phyloP scores from a whole-genome alignment of 2,329 filamentous ascomycete genomes.

The Botrytis medusae region DNA sequence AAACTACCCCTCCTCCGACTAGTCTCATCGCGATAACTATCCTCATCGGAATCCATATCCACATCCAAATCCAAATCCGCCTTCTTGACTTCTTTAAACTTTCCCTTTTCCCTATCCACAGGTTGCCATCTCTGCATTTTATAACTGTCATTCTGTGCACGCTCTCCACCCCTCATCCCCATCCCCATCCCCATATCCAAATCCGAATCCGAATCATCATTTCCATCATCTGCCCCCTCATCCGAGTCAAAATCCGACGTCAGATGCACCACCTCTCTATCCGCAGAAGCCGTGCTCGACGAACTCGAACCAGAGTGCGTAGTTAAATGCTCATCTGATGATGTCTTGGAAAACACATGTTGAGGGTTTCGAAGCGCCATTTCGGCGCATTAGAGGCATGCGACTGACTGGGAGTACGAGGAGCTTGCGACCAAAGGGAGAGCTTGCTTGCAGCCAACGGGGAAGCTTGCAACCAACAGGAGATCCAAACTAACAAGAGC shows the following conservation, averaged over 20 bases:
- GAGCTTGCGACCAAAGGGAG: background rate
- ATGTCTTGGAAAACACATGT: background rate
- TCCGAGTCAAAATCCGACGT: conserved; percentile 36
- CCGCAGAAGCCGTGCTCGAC: background rate
- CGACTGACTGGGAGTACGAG: conserved; percentile 2
- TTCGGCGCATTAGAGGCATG: background rate
- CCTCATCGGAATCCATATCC: background rate
- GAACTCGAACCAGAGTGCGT: background rate
- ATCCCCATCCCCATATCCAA: conserved; percentile 22
- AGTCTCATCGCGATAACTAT: conserved; percentile 21
- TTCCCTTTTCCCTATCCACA: conserved; percentile 24
- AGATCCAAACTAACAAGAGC: too few relatives aligned
- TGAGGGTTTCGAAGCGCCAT: conserved; percentile 10
- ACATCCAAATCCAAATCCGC: conserved; percentile 7
- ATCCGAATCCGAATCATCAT: background rate
- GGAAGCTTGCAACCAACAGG: too few relatives aligned
- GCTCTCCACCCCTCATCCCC: background rate
- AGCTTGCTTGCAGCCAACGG: too few relatives aligned
- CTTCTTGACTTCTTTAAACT: background rate
- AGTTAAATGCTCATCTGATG: conserved; percentile 4
- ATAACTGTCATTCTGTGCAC: conserved; percentile 28
- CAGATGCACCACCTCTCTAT: conserved; percentile 22
- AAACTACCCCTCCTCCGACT: conserved; percentile 33
- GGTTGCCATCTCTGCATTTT: conserved; percentile 25
- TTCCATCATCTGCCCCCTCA: conserved; percentile 30